Percentiles rank a stretch among this genome's conserved stretches.
phyloP scores from a whole-genome alignment of 805 yeast genomes.

The Saturnispora besseyi region DNA sequence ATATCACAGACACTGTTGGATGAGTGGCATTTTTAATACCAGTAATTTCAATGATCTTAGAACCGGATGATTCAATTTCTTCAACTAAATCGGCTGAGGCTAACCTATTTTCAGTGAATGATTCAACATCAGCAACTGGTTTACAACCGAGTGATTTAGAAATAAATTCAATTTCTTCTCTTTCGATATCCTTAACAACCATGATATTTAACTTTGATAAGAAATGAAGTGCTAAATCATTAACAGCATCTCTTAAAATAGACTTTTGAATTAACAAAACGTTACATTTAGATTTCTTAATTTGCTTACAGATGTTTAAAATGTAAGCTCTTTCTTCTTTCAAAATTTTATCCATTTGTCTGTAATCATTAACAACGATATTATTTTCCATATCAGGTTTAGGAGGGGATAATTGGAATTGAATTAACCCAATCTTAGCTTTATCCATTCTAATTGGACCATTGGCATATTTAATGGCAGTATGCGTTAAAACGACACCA shows the following conservation, averaged over 20 bases:
- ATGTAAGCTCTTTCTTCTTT: constrained; percentile 96
- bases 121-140: constrained; percentile 92
- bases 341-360: constrained; percentile 98
- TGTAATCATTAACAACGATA: constrained; percentile 92
- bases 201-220: constrained; percentile 84
- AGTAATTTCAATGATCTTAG: constrained; percentile 80
- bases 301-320: constrained; percentile 88
- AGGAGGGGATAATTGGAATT: constrained; percentile 93
- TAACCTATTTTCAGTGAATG: constrained; percentile 85
- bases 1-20: constrained; percentile 79
- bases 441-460: constrained; percentile 93
- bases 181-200: constrained; percentile 91
- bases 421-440: constrained; percentile 83
- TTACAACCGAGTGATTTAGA: constrained; percentile 80
- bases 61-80: constrained; percentile 82
- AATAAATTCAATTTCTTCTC: constrained; percentile 93
- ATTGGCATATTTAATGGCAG: constrained; percentile 81
- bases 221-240: constrained; percentile 90
- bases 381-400: constrained; percentile 97
- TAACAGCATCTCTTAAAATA: constrained; percentile 90
- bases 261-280: constrained; percentile 85
- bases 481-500: constrained; percentile 91
- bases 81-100: constrained; percentile 90
- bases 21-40: constrained; percentile 55
- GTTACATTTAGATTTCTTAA: constrained; percentile 94